Base-by-base conservation (phyloP, 768 basidiomycete genomes). In the Cystobasidium ongulense region DNA sequence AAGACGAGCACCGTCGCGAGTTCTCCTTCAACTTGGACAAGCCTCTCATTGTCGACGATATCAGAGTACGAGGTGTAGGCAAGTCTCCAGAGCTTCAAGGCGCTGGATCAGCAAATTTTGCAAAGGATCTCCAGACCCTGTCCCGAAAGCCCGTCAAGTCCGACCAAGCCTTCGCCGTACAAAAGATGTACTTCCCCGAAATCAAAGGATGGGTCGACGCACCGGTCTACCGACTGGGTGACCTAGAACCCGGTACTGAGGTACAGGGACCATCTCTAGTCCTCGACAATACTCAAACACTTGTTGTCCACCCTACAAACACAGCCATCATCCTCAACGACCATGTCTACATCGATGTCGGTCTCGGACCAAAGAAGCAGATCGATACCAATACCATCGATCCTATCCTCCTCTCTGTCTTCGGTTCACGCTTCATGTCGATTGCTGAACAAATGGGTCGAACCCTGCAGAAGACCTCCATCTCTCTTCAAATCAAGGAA, bases 391-490 rank as follows among this genome's bases (percentile, higher is more conserved):
- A 39, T 3, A 63, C 74, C 54, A 77, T 79, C n/a, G 72, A 76
- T 46, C 75, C 76, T 36, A 76, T 76, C 27, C 64, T 57, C 31
- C 73, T 76, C 0, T 76, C 75, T 3, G 73, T 76, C 64, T 76
- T 76, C 29, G 41, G 54, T 13, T 61, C 43, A 38, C 59, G 76
- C 3, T 77, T 77, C 76, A 77, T 77, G 76, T 33, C 46, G 8
- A 79, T 77, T 68, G 78, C 78, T 29, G 78, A 79, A 52, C 74
- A 75, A 29, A 79, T 79, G 78, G 78, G 78, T 17, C 73, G 75
- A 65, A 75, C 75, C 1, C 72, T 79, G 3, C 77, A 79, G 68
- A 72, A 75, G 11, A 79, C 78, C 2, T 73, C 76, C 23, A 67
- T 78, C 15, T 79, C 78, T 35, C 63, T 76, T 5, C 73, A 67